Base-by-base conservation (phyloP, 805 yeast genomes). In the Saturnispora silvae region DNA sequence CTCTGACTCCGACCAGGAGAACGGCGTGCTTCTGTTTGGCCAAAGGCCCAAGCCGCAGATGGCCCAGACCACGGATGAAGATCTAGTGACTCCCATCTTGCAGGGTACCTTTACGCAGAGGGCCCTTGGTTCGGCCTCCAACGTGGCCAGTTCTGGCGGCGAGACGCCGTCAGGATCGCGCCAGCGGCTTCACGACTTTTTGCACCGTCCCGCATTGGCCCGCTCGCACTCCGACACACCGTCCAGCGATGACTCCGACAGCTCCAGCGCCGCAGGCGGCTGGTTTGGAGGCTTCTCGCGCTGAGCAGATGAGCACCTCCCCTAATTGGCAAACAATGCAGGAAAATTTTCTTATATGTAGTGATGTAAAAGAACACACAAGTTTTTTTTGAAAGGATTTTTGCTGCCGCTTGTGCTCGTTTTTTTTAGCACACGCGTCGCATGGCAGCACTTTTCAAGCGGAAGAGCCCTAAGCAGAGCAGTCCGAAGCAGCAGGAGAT, bases 201-300 rank as follows among this genome's bases (percentile, higher is more conserved):
- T 37, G 4, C 25, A 15, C 3, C 9, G 16, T n/a, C 18, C 14
- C 20, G 11, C 14, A 17, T 3, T 26, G 19, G 9, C 28, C 9
- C 16, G 13, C 5, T 28, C 18, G 6, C 16, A 15, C 5, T 17
- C 17, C 13, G 18, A 10, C 17, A 5, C 34, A 18, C 6, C 24
- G 16, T 18, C 33, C 24, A 17, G 35, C 24, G 20, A 27, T 4
- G 20, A 18, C n/a, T 29, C 22, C 8, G 35, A 28, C 3, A n/a
- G n/a, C n/a, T n/a, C n/a, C n/a, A n/a, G n/a, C n/a, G n/a, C n/a
- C n/a, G 17, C 23, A 2, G 45, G 34, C 5, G 24, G 23, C 8
- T 44, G 47, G 47, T 44, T 44, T 42, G 47, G 47, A 9, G 47
- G 47, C 15, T 44, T 44, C 27, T 38, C 47, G 16, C 33, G 39